A percentile compares a stretch with the other conserved stretches of the same genome.
phyloP scores from a whole-genome alignment of 768 basidiomycete species.

The Leccinellum rugosiceps region DNA sequence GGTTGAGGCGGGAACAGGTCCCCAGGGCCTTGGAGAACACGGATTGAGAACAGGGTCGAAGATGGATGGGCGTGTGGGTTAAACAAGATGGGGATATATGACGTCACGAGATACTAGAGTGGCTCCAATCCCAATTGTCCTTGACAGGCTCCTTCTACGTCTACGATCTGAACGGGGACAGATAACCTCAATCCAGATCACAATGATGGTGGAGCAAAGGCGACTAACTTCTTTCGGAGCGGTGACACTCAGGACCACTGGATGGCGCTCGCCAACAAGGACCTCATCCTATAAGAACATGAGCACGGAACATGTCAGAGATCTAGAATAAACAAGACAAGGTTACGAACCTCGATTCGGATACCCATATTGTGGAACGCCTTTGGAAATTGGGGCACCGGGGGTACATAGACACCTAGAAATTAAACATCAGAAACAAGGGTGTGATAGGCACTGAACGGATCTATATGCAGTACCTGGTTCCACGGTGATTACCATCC shows the following conservation, averaged over 20 bases:
- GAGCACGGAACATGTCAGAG: slow-evolving; percentile 1
- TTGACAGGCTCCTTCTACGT: slow-evolving; percentile 79
- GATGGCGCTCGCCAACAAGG: slow-evolving; percentile 58
- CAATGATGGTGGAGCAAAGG: background rate
- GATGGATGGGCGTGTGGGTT: background rate
- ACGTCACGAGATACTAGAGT: slow-evolving; percentile 29
- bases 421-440: slow-evolving; percentile 5
- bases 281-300: slow-evolving; percentile 59
- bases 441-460: background rate
- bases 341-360: slow-evolving; percentile 70
- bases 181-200: slow-evolving; percentile 4
- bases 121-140: slow-evolving; percentile 64
- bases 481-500: slow-evolving; percentile 93
- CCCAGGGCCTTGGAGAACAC: slow-evolving; percentile 43
- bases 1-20: slow-evolving; percentile 69
- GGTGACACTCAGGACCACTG: slow-evolving; percentile 59
- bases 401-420: slow-evolving; percentile 84
- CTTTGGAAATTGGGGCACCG: slow-evolving; percentile 71
- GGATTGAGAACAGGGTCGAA: slow-evolving; percentile 9
- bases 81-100: slow-evolving; percentile 1
- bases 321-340: background rate
- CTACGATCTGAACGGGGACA: slow-evolving; percentile 46
- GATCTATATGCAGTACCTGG: slow-evolving; percentile 49
- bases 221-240: slow-evolving; percentile 80
- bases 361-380: slow-evolving; percentile 90